phyloP scores from a whole-genome alignment of 495 filamentous ascomycete genomes.

The Platismatia glauca region DNA sequence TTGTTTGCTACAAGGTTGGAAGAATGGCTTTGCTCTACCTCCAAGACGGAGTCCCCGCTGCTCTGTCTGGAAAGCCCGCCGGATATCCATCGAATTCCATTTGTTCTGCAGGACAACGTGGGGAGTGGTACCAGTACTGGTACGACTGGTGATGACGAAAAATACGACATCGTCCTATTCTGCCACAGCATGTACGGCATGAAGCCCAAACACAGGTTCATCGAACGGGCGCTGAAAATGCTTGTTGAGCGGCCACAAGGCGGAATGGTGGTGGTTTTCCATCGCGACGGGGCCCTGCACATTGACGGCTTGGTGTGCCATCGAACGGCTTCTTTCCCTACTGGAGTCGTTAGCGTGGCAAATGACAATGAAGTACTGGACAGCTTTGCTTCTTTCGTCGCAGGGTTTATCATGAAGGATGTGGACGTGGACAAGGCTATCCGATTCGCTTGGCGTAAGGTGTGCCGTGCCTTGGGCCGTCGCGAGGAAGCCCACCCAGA shows the following conservation, averaged over 20 bases:
- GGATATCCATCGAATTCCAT: no score
- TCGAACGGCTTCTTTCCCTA: constrained; percentile 43
- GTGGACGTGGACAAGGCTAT: constrained; percentile 9
- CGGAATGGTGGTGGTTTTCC: constrained; percentile 47
- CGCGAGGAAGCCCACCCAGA: constrained; percentile 33
- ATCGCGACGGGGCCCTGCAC: constrained; percentile 39
- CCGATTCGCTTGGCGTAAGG: constrained; percentile 39
- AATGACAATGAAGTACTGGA: constrained; percentile 35
- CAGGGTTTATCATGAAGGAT: no score
- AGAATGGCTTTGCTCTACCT: constrained; percentile 37
- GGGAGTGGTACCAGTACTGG: constrained; percentile 11
- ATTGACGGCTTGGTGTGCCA: constrained; percentile 45
- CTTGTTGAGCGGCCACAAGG: constrained; percentile 38
- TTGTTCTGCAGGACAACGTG: no score
- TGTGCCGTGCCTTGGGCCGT: constrained; percentile 44
- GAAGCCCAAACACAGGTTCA: constrained; percentile 40
- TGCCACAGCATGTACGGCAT: constrained; percentile 60
- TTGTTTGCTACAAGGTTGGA: constrained; percentile 41
- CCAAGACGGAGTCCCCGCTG: constrained; percentile 35
- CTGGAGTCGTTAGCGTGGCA: constrained; percentile 38
- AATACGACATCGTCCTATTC: constrained; percentile 51
- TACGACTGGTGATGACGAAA: constrained; percentile 30
- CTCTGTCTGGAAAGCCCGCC: constrained; percentile 34
- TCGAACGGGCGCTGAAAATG: constrained; percentile 43
- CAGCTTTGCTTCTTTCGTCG: no score